Base-by-base conservation (phyloP, 805 yeast species). In the Wickerhamiella vanderwaltii region DNA sequence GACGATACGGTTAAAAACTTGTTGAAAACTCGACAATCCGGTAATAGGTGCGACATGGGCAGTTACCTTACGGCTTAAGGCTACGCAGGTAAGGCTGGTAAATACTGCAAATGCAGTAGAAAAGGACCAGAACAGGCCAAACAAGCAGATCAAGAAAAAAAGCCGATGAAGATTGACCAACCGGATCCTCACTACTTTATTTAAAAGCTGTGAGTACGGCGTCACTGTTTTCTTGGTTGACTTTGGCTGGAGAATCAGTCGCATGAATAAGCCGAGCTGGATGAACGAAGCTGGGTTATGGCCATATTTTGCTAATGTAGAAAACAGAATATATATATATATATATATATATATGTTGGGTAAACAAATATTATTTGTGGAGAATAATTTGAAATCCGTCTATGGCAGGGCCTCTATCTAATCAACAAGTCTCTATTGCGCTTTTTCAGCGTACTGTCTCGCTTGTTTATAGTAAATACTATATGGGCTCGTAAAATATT, bases 161-260 rank as follows among this genome's bases (percentile, higher is more conserved):
- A 39, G 20, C 15, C 34, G 16, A 18, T 25, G 13, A 12, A 26
- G 19, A 5, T 17, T 20, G 16, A 30, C 16, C 6, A 35, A 16
- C n/a, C 41, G 24, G 23, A 31, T 15, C 29, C 38, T 23, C 9
- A 25, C 15, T 15, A 35, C 36, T 18, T 25, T 26, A 16, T 19
- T 6, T 24, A 31, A 15, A 11, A 36, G 36, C 24, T 6, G 22
- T 6, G 35, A 22, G 25, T 41, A 41, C 35, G 36, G 29, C 31
- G 33, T 29, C 17, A 24, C 41, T 13, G 22, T 25, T 28, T 38
- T 29, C 30, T 38, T 38, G 28, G 35, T 38, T 18, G 35, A 22
- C 35, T 29, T 38, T 24, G 41, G 41, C 35, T 29, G 41, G 17
- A 30, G 26, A 32, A 38, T 38, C 41, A 38, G 35, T 13, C 41